Evolutionary conservation across 495 filamentous ascomycete species (phyloP), one percentile per base, ranked within the genome.

Genomic region (Friedmanniomyces endolithicus): DNA sequence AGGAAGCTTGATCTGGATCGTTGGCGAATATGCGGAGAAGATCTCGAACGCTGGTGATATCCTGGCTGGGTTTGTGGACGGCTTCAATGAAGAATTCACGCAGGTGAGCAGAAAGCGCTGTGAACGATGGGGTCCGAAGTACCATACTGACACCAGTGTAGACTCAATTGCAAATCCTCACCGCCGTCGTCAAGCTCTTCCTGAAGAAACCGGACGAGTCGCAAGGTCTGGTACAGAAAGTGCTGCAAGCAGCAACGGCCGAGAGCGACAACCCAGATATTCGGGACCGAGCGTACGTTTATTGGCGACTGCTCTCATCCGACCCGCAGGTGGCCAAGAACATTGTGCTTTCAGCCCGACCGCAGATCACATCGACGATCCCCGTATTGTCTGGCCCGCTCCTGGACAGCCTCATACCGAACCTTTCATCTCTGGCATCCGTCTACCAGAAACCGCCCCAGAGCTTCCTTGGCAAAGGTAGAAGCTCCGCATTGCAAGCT

Each of bases 381-480:
- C 84, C 82, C 59, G 88, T 87, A 49, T 78, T 97, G 19, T 89
- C 94, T 1, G 78, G 85, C 19, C 69, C 78, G 9, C 78, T 97
- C 7, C 82, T 98, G 17, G 89, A 97, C 29, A 80, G 87, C 61
- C 81, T 98, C 3, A 80, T 97, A 12, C 75, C 75, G 6, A 89
- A 97, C 68, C 80, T 98, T 14, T 95, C 90, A n/a, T 95, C 94
- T 12, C 80, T 98, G 20, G 88, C 92, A 1, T 96, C 90, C 12
- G 92, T 98, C n/a, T 98, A 98, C 71, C 92, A 97, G 77, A 97
- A 95, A 71, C 90, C 90, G 16, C 88, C 92, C 35, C 88, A 92
- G 72, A 88, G 88, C 6, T 97, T 98, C 72, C 83, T 97, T 53
- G 94, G 92, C 61, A 87, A 94, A 65, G 92, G 92, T 54, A 82